phyloP scores from a whole-genome alignment of 495 filamentous ascomycete species.

The Penicillium flavigenum region DNA sequence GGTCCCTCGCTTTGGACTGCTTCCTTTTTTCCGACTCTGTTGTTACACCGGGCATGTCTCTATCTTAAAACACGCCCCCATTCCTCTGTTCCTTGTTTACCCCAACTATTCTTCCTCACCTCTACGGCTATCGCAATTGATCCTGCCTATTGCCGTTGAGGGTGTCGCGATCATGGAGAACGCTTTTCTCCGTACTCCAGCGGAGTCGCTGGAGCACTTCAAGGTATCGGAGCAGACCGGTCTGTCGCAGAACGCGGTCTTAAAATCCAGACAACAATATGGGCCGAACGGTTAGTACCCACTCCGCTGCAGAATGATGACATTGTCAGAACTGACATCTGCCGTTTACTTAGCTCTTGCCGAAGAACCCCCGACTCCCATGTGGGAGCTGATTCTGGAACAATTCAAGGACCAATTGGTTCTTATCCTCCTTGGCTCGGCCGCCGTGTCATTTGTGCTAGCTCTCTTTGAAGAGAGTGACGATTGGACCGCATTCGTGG shows the following conservation, averaged over 20 bases:
- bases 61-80: conserved; percentile 12
- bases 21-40: conserved; percentile 11
- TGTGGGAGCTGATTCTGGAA: conserved; percentile 95
- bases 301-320: conserved; percentile 1
- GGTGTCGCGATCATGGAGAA: conserved; percentile 64
- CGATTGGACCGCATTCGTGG: conserved; percentile 97
- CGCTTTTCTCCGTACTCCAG: conserved; percentile 67
- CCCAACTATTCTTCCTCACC: conserved; percentile 22
- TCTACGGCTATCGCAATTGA: conserved; percentile 14
- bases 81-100: conserved; percentile 25
- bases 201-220: conserved; percentile 71
- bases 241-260: conserved; percentile 68
- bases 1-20: background rate
- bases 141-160: conserved; percentile 20
- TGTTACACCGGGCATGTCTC: conserved; percentile 22
- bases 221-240: conserved; percentile 64
- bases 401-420: conserved; percentile 99
- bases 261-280: conserved; percentile 60
- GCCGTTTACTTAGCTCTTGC: conserved; percentile 66
- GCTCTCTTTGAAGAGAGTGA: conserved; percentile 92
- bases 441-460: conserved; percentile 89
- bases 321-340: background rate
- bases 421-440: conserved; percentile 89
- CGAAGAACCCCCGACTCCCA: conserved; percentile 93
- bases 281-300: conserved; percentile 76